Evolutionary conservation across 345 rosid species (phyloP), one percentile per base, ranked within the genome.

Genomic region (Dimocarpus longan): DNA sequence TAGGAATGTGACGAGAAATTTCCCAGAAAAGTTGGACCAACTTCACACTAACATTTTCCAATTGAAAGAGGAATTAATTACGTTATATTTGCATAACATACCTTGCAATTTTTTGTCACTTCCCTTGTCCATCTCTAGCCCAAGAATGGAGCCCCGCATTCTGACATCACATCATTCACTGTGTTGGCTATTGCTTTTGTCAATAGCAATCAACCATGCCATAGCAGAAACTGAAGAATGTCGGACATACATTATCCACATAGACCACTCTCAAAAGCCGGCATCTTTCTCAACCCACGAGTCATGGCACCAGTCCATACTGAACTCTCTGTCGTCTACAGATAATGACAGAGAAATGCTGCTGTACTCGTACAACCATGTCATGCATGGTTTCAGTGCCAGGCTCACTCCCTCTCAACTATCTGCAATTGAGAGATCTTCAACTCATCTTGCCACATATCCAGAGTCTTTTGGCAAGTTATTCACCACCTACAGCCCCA

Each of bases 331-430:
- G 66, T 73, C 82, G 15, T 3, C 70, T 37, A 70, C 70, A 9
- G 26, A 21, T 40, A 28, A 75, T 22, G 79, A 74, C 13, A 18
- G 73, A 1, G 76, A 72, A 57, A 32, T 63, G 68, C 22, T 88
- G 5, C 56, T 86, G 8, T 86, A 85, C 48, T 75, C 89, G 0
- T 86, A 88, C 74, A 81, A 66, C 76, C 87, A 86, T 54, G 84
- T 73, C 48, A 37, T 85, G 76, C 82, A 85, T 12, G 89, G 88
- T 2, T 88, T 88, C 37, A 88, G 88, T 13, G 87, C 88, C 13
- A 84, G 84, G 78, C 83, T 88, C 39, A 86, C 89, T 3, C 56
- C 22, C 3, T 79, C 87, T 44, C 86, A 88, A 12, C 56, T 86
- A 15, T 63, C 74, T 6, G 82, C 81, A 66, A 73, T 88, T 8